Evolutionary conservation across 345 rosid species (phyloP).

Genomic region (Trapa bicornis): DNA sequence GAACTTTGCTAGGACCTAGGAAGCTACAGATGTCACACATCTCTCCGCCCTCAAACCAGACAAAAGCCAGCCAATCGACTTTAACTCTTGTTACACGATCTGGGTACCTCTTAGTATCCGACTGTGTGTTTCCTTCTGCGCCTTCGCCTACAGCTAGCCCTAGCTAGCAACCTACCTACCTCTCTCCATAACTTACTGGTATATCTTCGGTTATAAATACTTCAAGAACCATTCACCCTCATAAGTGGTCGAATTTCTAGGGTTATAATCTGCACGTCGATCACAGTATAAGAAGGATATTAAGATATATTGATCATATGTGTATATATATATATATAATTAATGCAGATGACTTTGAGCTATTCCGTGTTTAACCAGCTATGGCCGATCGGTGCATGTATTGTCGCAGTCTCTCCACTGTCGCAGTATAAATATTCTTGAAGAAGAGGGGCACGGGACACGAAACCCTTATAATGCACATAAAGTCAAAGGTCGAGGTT

Average conservation of each 20-base stretch:
- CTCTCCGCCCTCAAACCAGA: conserved; percentile 1
- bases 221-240: not conserved
- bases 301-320: not conserved
- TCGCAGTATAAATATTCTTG: not conserved
- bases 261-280: no score
- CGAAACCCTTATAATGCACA: not conserved
- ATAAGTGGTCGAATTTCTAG: no score
- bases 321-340: not conserved
- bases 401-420: not conserved
- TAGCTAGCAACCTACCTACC: no score
- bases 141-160: not conserved
- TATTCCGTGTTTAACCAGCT: not conserved
- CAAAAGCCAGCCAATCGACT: conserved; percentile 3
- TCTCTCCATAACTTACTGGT: no score
- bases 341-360: not conserved
- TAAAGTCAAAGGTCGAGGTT: conserved; percentile 7
- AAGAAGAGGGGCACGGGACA: not conserved
- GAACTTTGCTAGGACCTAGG: no score
- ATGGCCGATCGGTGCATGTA: not conserved
- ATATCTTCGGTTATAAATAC: no score
- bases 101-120: not conserved
- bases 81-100: conserved; percentile 3
- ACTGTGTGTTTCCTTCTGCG: not conserved
- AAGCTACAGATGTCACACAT: not conserved
- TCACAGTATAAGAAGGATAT: not conserved